These are phyloP conservation scores for Aureobasidium sp. DNA, from an alignment of 2,329 filamentous ascomycete genomes.

Conservation along the genomic window DNA sequence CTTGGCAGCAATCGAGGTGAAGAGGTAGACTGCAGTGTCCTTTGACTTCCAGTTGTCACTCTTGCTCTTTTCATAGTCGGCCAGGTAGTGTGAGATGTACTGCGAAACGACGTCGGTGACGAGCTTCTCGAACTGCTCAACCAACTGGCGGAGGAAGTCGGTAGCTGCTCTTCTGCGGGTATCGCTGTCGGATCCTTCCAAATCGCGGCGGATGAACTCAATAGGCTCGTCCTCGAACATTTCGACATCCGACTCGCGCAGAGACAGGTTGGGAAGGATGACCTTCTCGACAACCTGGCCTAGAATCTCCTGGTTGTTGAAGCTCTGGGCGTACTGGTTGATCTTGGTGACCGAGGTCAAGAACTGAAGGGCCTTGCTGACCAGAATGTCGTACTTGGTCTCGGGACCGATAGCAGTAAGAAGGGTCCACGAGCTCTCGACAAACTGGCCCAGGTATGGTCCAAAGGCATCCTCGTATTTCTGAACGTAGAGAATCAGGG, in stretches of 20 bases:
- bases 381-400: conserved; percentile 87
- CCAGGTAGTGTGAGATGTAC: conserved; percentile 80
- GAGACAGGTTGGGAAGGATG: conserved; percentile 81
- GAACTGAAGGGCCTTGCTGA: conserved; percentile 92
- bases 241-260: conserved; percentile 90
- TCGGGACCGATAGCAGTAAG: conserved; percentile 78
- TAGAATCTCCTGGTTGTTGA: conserved; percentile 73
- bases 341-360: conserved; percentile 80
- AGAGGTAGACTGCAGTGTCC: conserved; percentile 96
- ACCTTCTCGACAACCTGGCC: conserved; percentile 92
- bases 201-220: conserved; percentile 89
- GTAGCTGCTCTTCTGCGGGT: conserved; percentile 87
- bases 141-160: conserved; percentile 82
- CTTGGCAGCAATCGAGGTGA: conserved; percentile 88
- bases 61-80: conserved; percentile 60
- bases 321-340: conserved; percentile 68
- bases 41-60: conserved; percentile 86
- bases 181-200: conserved; percentile 94
- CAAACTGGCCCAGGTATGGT: conserved; percentile 70
- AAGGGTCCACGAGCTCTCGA: conserved; percentile 83
- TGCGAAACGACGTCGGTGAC: conserved; percentile 81
- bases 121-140: conserved; percentile 76
- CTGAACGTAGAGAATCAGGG: conserved; percentile 78
- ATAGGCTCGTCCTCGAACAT: conserved; percentile 98
- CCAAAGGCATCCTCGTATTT: conserved; percentile 96